Evolutionary conservation across 176 grass and related monocot species (phyloP).

Genomic region (Triticum urartu): DNA sequence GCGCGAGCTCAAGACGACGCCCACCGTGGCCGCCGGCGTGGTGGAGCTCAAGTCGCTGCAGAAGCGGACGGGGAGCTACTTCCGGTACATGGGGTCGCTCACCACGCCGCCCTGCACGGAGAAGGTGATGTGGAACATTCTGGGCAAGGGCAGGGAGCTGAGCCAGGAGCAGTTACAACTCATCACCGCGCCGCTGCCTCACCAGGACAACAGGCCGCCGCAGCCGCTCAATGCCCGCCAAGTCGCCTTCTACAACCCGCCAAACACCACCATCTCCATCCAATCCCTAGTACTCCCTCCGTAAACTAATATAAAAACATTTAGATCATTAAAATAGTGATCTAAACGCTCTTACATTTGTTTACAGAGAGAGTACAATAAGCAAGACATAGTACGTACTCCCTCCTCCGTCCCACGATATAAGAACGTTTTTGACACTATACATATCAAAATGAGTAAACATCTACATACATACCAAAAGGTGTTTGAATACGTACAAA

Average conservation of each 20-base stretch:
- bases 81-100: conserved; percentile 70
- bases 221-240: conserved; percentile 60
- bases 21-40: background rate
- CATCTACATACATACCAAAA: too few relatives aligned
- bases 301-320: too few relatives aligned
- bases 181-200: conserved; percentile 30
- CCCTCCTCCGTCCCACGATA: too few relatives aligned
- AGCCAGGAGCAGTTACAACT: conserved; percentile 48
- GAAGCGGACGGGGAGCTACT: conserved; percentile 60
- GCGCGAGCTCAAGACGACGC: background rate
- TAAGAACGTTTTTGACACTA: too few relatives aligned
- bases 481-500: too few relatives aligned
- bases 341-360: too few relatives aligned
- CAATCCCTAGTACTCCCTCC: too few relatives aligned
- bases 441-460: too few relatives aligned
- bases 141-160: conserved; percentile 64
- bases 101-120: conserved; percentile 84
- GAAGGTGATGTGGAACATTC: conserved; percentile 66
- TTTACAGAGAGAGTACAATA: too few relatives aligned
- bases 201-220: conserved; percentile 29
- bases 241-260: conserved; percentile 52
- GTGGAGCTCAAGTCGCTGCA: conserved; percentile 40
- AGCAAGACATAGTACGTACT: too few relatives aligned
- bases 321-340: too few relatives aligned
- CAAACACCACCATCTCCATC: conserved; percentile 19